phyloP scores from a whole-genome alignment of 2,329 filamentous ascomycete genomes.

The Diplocarpon mali region DNA sequence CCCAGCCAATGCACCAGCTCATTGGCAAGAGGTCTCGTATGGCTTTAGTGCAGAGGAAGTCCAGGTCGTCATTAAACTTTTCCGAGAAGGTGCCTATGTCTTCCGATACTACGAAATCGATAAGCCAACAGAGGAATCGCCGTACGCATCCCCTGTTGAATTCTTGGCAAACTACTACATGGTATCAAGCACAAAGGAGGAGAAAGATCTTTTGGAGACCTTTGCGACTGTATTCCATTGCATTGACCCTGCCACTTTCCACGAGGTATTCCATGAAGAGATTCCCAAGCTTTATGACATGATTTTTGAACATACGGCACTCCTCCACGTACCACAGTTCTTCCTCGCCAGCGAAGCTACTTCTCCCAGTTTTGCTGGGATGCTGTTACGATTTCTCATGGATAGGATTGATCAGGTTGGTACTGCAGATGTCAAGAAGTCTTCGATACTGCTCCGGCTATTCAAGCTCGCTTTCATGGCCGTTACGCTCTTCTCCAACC shows the following conservation, averaged over 20 bases:
- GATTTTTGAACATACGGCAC: constrained; percentile 90
- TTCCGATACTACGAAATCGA: constrained; percentile 96
- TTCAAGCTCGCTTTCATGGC: constrained; percentile 99
- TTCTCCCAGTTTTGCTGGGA: constrained; percentile 92
- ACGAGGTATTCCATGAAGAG: constrained; percentile 96
- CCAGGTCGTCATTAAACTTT: constrained; percentile 89
- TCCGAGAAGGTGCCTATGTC: constrained; percentile 89
- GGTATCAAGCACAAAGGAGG: constrained; percentile 86
- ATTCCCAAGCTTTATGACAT: constrained; percentile 95
- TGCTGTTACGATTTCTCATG: constrained; percentile 97
- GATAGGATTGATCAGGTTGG: constrained; percentile 91
- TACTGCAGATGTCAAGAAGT: constrained; percentile 81
- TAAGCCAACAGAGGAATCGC: constrained; percentile 59
- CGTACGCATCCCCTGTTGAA: constrained; percentile 73
- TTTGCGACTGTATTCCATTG: constrained; percentile 98
- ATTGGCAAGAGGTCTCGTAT: constrained; percentile 93
- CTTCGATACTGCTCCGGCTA: constrained; percentile 80
- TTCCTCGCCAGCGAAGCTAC: constrained; percentile 98
- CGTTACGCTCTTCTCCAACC: constrained; percentile 84
- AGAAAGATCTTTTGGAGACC: constrained; percentile 93
- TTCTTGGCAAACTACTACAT: constrained; percentile 93
- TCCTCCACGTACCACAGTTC: constrained; percentile 94
- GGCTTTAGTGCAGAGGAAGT: constrained; percentile 97
- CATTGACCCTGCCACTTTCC: constrained; percentile 95
- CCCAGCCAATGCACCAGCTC: constrained; percentile 63